phyloP scores from a whole-genome alignment of 2,329 filamentous ascomycete genomes.

The Apiospora pterosperma region DNA sequence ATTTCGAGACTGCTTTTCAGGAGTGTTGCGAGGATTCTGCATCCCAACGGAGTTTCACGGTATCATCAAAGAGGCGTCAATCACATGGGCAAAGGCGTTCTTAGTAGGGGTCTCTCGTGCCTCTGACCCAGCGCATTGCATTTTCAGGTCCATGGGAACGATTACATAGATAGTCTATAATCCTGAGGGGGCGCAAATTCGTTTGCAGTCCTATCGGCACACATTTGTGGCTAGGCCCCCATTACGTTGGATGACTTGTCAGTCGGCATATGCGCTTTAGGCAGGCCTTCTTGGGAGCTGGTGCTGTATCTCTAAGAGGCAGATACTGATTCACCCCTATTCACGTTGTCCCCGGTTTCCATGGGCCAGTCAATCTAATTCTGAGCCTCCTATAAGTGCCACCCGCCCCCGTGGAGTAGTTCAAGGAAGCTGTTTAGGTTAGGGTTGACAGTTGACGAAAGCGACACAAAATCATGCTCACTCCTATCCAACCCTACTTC shows the following conservation, averaged over 20 bases:
- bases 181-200: not conserved
- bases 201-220: not conserved
- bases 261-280: not conserved
- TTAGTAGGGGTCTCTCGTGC: not conserved
- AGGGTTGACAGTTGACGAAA: too few relatives aligned
- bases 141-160: not conserved
- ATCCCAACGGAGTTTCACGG: constrained; percentile 1
- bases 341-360: not conserved
- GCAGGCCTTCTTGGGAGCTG: not conserved
- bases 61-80: constrained; percentile 1
- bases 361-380: not conserved
- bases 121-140: not conserved
- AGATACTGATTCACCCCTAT: not conserved
- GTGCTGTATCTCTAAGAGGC: not conserved
- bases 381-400: not conserved
- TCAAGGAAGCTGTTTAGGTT: too few relatives aligned
- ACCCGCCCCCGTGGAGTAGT: too few relatives aligned
- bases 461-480: too few relatives aligned
- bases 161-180: constrained; percentile 1
- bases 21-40: not conserved
- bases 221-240: not conserved
- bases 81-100: not conserved
- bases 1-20: not conserved
- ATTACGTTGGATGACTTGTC: not conserved
- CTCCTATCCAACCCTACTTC: too few relatives aligned